phyloP scores from a whole-genome alignment of 441 rosid genomes.

The Biscutella laevigata region DNA sequence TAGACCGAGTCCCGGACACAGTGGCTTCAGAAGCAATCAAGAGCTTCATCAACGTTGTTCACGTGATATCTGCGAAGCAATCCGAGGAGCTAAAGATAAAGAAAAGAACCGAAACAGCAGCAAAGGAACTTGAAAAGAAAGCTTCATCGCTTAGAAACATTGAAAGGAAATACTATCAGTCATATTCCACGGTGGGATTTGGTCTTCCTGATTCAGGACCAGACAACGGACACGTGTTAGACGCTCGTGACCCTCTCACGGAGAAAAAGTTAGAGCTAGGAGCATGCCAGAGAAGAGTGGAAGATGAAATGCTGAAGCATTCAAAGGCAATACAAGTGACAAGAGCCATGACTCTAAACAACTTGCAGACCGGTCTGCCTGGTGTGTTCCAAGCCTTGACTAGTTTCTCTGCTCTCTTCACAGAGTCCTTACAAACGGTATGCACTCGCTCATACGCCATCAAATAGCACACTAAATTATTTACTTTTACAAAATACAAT shows the following conservation, averaged over 20 bases:
- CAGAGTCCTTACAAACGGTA: constrained; percentile 52
- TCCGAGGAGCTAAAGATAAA: constrained; percentile 67
- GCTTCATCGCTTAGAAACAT: constrained; percentile 74
- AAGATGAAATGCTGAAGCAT: constrained; percentile 85
- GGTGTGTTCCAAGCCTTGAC: constrained; percentile 89
- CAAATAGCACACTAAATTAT: constrained; percentile 34
- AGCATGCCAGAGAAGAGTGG: constrained; percentile 72
- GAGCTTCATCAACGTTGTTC: constrained; percentile 77
- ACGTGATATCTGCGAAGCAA: constrained; percentile 65
- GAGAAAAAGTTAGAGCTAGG: constrained; percentile 84
- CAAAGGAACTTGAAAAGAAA: constrained; percentile 86
- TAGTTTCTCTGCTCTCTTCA: constrained; percentile 69
- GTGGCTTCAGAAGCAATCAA: constrained; percentile 96
- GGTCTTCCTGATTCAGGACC: constrained; percentile 64
- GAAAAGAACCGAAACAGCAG: constrained; percentile 59
- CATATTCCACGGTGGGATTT: constrained; percentile 79
- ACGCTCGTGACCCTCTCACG: constrained; percentile 74
- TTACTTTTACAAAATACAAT: constrained; percentile 3
- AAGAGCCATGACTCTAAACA: constrained; percentile 73
- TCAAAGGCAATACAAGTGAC: constrained; percentile 82
- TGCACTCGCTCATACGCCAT: constrained; percentile 69
- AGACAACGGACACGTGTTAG: constrained; percentile 53
- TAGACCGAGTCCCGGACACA: constrained; percentile 87
- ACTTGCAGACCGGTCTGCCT: constrained; percentile 83
- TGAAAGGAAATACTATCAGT: constrained; percentile 82